Conservation (phyloP, 257 asterid species). For the Prunella vulgaris region DNA sequence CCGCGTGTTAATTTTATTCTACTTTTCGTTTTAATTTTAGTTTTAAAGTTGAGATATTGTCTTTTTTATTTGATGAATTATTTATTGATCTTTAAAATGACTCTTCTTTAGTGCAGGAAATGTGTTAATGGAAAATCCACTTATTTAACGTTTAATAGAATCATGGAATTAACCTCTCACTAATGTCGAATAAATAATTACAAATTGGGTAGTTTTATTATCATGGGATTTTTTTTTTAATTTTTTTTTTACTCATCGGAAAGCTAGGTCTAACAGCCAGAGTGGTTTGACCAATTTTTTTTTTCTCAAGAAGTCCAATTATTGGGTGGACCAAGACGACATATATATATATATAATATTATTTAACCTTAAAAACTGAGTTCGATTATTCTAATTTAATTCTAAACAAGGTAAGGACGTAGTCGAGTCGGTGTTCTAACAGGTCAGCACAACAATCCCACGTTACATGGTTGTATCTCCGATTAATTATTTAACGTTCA, state of each 20-base stretch:
- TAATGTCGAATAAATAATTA: too few relatives aligned
- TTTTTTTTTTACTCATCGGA: neutral
- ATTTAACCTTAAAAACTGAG: neutral
- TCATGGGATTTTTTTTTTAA: too few relatives aligned
- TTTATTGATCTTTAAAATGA: too few relatives aligned
- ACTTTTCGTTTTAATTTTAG: too few relatives aligned
- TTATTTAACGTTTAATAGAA: too few relatives aligned
- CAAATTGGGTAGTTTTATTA: too few relatives aligned
- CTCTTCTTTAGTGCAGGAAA: too few relatives aligned
- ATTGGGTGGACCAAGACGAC: conserved; percentile 12
- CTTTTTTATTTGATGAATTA: too few relatives aligned
- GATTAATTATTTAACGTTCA: neutral
- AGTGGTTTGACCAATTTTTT: conserved; percentile 15
- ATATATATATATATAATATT: neutral
- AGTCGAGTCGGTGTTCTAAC: conserved; percentile 9
- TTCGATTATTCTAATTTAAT: conserved; percentile 1
- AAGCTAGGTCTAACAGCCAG: conserved; percentile 16
- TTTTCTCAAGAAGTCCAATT: neutral
- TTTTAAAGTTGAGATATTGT: too few relatives aligned
- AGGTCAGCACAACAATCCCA: conserved; percentile 11
- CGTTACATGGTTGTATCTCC: neutral
- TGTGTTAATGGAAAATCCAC: too few relatives aligned
- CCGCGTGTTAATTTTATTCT: too few relatives aligned
- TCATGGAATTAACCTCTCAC: too few relatives aligned
- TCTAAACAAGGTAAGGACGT: conserved; percentile 3